phyloP scores from a whole-genome alignment of 2,329 filamentous ascomycete species.

The Pyricularia sp. region DNA sequence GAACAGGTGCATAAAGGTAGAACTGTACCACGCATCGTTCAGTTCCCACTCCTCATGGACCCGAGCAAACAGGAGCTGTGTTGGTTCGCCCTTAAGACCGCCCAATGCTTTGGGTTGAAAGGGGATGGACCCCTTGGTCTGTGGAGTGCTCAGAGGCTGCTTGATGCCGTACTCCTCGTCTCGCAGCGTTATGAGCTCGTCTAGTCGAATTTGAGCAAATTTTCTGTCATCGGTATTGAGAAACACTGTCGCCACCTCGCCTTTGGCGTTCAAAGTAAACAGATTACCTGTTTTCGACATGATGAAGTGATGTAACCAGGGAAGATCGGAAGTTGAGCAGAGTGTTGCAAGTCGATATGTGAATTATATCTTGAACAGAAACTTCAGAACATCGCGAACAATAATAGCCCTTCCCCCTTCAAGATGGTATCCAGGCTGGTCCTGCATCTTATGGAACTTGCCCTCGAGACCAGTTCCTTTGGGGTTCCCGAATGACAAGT shows the following conservation, averaged over 20 bases:
- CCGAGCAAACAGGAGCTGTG: conserved; percentile 12
- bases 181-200: not conserved
- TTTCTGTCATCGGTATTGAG: not conserved
- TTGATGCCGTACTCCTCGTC: not conserved
- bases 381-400: not conserved
- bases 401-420: not conserved
- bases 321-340: not conserved
- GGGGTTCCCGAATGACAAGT: not conserved
- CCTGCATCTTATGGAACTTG: not conserved
- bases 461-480: not conserved
- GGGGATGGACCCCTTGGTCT: not conserved
- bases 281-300: not conserved
- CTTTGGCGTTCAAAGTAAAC: not conserved
- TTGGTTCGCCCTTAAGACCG: conserved; percentile 12
- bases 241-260: not conserved
- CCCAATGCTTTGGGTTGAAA: conserved; percentile 1
- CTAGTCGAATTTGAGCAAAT: not conserved
- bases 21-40: conserved; percentile 16
- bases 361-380: not conserved
- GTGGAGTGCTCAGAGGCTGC: not conserved
- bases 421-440: not conserved
- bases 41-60: conserved; percentile 11
- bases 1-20: conserved; percentile 19
- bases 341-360: not conserved
- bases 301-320: not conserved